A percentile compares a stretch with the other conserved stretches of the same genome.
Evolutionary conservation across 306 rosid species (phyloP).

Genomic region (Urtica urens): DNA sequence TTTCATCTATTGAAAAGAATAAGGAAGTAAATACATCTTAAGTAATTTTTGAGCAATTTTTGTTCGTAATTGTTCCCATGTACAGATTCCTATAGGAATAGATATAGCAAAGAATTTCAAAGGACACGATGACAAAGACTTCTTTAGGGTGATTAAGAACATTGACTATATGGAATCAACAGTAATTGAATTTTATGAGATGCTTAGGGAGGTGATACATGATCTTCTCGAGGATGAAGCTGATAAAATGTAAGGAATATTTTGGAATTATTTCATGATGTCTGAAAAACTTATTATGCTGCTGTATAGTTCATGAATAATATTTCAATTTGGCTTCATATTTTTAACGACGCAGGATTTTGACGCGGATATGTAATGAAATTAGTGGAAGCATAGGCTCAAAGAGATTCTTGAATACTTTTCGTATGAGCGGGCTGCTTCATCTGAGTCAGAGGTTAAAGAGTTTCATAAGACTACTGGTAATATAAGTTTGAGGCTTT

Average conservation of each 20-base stretch:
- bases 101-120: slow-evolving; percentile 95
- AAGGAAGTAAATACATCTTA: background rate
- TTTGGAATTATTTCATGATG: background rate
- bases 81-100: slow-evolving; percentile 90
- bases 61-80: slow-evolving; percentile 5
- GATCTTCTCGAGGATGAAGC: slow-evolving; percentile 36
- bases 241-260: slow-evolving; percentile 51
- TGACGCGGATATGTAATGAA: slow-evolving; percentile 26
- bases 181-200: slow-evolving; percentile 84
- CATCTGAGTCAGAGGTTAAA: slow-evolving; percentile 75
- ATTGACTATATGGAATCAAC: slow-evolving; percentile 84
- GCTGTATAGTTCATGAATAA: background rate
- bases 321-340: slow-evolving; percentile 14
- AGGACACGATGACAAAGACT: slow-evolving; percentile 59
- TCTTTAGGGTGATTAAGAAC: slow-evolving; percentile 53
- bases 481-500: slow-evolving; percentile 25
- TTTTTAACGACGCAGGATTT: slow-evolving; percentile 38
- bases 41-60: background rate
- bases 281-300: background rate
- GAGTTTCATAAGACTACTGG: slow-evolving; percentile 65
- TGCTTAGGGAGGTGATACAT: slow-evolving; percentile 47
- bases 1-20: background rate
- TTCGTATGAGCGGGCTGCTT: slow-evolving; percentile 74
- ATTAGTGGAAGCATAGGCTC: slow-evolving; percentile 27
- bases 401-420: slow-evolving; percentile 33